A percentile compares a stretch with the other conserved stretches of the same genome.
Conservation (phyloP, 1,284 basidiomycete genomes). For the Mycena sp. region DNA sequence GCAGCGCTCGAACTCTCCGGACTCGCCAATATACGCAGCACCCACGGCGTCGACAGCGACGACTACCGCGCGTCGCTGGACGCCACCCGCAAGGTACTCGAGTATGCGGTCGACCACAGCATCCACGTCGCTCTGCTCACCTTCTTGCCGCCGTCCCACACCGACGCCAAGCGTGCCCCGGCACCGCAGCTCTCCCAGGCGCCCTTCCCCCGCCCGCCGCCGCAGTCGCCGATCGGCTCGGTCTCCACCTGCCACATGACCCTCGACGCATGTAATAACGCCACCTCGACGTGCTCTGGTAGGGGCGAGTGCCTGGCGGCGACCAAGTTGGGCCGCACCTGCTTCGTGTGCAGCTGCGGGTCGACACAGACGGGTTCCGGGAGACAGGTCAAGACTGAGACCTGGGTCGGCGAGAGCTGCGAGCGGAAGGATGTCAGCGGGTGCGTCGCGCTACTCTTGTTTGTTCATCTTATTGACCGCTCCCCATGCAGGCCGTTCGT, state of each 20-base stretch:
- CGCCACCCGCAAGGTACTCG: slow-evolving; percentile 55
- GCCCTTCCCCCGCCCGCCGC: slow-evolving; percentile 54
- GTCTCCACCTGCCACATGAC: slow-evolving; percentile 72
- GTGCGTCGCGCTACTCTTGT: slow-evolving; percentile 51
- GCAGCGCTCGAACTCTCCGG: slow-evolving; percentile 67
- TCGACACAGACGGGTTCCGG: slow-evolving; percentile 58
- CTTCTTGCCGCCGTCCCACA: slow-evolving; percentile 43
- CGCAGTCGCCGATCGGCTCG: slow-evolving; percentile 65
- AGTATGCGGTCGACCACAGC: slow-evolving; percentile 47
- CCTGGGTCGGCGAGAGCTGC: slow-evolving; percentile 79
- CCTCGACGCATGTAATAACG: slow-evolving; percentile 63
- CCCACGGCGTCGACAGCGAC: slow-evolving; percentile 60
- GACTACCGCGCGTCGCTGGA: slow-evolving; percentile 59
- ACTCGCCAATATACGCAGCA: slow-evolving; percentile 56
- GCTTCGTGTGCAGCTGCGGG: slow-evolving; percentile 77
- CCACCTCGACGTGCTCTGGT: slow-evolving; percentile 74
- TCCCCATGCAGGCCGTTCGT: slow-evolving; percentile 67
- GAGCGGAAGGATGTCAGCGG: slow-evolving; percentile 82
- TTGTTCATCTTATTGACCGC: background rate
- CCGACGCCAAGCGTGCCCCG: slow-evolving; percentile 45
- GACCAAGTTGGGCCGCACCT: slow-evolving; percentile 69
- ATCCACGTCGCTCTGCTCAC: slow-evolving; percentile 65
- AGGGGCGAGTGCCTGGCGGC: slow-evolving; percentile 72
- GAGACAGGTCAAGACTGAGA: slow-evolving; percentile 60
- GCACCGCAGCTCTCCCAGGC: slow-evolving; percentile 57